Conservation (phyloP, 2,329 filamentous ascomycete genomes). For the Botrytis deweyae region DNA sequence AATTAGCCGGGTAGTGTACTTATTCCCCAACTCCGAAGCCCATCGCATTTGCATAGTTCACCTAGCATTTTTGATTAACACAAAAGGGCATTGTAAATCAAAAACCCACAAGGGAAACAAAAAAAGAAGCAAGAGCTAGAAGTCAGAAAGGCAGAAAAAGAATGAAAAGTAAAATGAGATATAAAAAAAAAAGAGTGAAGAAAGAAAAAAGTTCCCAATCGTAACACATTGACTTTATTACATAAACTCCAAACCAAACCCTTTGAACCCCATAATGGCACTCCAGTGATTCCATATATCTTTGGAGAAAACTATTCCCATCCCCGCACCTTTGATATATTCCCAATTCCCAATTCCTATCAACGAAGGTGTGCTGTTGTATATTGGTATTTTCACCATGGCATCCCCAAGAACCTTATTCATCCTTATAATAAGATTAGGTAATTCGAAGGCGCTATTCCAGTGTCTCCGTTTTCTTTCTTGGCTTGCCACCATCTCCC, state of each 20-base stretch:
- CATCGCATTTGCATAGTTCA: slow-evolving; percentile 5
- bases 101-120: not conserved
- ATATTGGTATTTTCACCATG: slow-evolving; percentile 8
- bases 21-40: not conserved
- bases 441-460: slow-evolving; percentile 85
- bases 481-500: slow-evolving; percentile 98
- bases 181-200: not conserved
- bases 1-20: not conserved
- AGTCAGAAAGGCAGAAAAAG: not conserved
- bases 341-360: slow-evolving; percentile 20
- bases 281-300: slow-evolving; percentile 22
- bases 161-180: slow-evolving; percentile 9
- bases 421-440: slow-evolving; percentile 68
- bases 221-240: slow-evolving; percentile 29
- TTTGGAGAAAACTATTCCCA: slow-evolving; percentile 26
- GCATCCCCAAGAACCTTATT: not conserved
- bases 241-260: slow-evolving; percentile 25
- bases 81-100: not conserved
- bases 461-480: slow-evolving; percentile 91
- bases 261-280: slow-evolving; percentile 18
- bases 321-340: slow-evolving; percentile 9
- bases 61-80: not conserved
- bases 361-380: slow-evolving; percentile 12
- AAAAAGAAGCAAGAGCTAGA: not conserved
- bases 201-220: slow-evolving; percentile 23